Base-by-base conservation (phyloP, 1,139 yeast species). In the Blastobotrys capitulatus region DNA sequence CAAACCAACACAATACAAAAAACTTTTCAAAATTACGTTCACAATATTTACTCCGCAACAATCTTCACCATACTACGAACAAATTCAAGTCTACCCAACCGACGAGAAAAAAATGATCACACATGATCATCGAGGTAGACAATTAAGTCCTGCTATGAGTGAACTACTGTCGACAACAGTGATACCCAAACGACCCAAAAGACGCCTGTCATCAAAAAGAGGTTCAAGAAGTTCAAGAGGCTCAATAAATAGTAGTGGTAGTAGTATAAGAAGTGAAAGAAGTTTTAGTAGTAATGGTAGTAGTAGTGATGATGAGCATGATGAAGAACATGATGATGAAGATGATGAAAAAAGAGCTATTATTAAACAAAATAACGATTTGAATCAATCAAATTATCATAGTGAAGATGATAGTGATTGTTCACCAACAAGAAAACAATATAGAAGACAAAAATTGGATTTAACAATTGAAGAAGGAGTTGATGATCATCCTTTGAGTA, bases 111-210 rank as follows among this genome's bases (percentile, higher is more conserved):
- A 25, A n/a, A 49, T 46, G 50, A 42, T 46, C 41, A 49, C 57
- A 13, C 56, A 54, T 35, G 60, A 57, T 45, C 60, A 53, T 43
- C 52, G 52, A n/a, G 60, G 59, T 32, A 51, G 61, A 43, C 53
- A 49, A 34, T 49, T 58, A 40, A 47, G 57, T 34, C 62, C 62
- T 31, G 61, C 62, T 7, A 47, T 60, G 47, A 51, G 61, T 15
- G 52, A 51, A 18, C 53, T 60, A 25, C 47, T 60, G 10, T 54
- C 57, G 6, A 44, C 60, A 10, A 60, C 63, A 12, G 57, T 58
- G 12, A 60, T 60, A 18, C 61, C 63, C 13, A 38, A 49, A 18
- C 25, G 41, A 15, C 41, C 20, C 7, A 38, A 20, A 38, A 2
- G n/a, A 3, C 25, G 18, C 18, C 7, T 7, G 4, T 22, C 25